Conservation (phyloP, 2,329 filamentous ascomycete genomes). For the Zelopaecilomyces penicillatus region DNA sequence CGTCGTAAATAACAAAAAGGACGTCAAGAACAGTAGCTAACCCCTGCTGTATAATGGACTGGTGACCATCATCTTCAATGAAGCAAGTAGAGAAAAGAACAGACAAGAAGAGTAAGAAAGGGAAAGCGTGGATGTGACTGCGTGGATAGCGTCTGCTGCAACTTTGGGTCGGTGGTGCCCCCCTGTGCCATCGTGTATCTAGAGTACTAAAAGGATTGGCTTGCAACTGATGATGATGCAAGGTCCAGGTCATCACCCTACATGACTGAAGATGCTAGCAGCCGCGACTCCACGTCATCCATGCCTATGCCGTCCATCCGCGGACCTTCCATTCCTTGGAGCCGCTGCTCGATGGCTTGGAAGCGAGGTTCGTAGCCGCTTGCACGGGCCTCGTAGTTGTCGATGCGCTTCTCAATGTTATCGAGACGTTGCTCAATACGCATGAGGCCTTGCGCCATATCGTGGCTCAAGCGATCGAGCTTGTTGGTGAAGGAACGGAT, state of each 20-base stretch:
- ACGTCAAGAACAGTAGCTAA: too few relatives aligned
- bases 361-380: slow-evolving; percentile 36
- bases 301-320: slow-evolving; percentile 36
- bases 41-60: too few relatives aligned
- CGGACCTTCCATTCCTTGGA: slow-evolving; percentile 34
- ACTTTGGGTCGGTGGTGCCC: too few relatives aligned
- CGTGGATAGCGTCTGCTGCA: background rate
- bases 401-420: slow-evolving; percentile 46
- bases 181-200: too few relatives aligned
- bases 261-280: slow-evolving; percentile 36
- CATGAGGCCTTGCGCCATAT: slow-evolving; percentile 44
- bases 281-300: slow-evolving; percentile 36
- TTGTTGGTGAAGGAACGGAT: slow-evolving; percentile 52
- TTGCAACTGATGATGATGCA: too few relatives aligned
- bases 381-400: slow-evolving; percentile 41
- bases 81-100: background rate
- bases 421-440: slow-evolving; percentile 43
- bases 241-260: slow-evolving; percentile 17
- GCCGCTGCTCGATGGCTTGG: slow-evolving; percentile 33
- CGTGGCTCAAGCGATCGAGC: slow-evolving; percentile 50
- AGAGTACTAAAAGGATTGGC: too few relatives aligned
- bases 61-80: too few relatives aligned
- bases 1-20: too few relatives aligned
- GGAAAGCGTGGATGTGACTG: background rate
- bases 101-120: background rate